Evolutionary conservation across 257 asterid species (phyloP).

Genomic region (Craterostigma plantagineum): DNA sequence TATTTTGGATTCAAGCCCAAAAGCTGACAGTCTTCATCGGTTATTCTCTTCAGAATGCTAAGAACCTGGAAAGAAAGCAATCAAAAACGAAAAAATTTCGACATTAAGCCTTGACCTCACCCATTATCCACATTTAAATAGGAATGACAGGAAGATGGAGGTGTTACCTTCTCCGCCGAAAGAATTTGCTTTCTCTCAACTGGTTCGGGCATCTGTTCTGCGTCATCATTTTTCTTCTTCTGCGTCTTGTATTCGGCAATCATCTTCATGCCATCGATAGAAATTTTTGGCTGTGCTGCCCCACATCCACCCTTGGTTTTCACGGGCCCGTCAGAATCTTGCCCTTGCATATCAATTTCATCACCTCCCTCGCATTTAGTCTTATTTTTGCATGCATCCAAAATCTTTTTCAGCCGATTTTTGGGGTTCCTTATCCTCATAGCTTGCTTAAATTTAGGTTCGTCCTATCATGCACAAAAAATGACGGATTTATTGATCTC

Average conservation of each 20-base stretch:
- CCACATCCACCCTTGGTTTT: constrained; percentile 95
- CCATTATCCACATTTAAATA: no score
- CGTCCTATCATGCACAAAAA: constrained; percentile 31
- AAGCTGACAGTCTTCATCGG: constrained; percentile 71
- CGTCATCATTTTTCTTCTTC: constrained; percentile 79
- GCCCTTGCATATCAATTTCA: constrained; percentile 62
- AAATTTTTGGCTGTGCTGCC: constrained; percentile 87
- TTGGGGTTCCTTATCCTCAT: constrained; percentile 72
- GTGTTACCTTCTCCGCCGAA: constrained; percentile 72
- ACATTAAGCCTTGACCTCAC: no score
- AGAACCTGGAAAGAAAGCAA: constrained; percentile 48
- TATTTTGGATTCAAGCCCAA: constrained; percentile 79
- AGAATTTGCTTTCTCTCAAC: constrained; percentile 81
- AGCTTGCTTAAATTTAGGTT: constrained; percentile 74
- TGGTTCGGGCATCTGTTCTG: constrained; percentile 90
- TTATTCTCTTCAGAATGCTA: constrained; percentile 74
- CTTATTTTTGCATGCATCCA: constrained; percentile 81
- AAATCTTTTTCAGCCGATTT: constrained; percentile 54
- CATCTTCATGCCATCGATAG: constrained; percentile 98
- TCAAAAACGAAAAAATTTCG: no score
- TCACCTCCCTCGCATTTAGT: constrained; percentile 88
- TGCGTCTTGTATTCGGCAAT: constrained; percentile 73
- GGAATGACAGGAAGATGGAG: no score
- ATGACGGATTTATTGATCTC: no score
- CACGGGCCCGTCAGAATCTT: constrained; percentile 61